phyloP scores from a whole-genome alignment of 83 land plant species.

The Picea abies region DNA sequence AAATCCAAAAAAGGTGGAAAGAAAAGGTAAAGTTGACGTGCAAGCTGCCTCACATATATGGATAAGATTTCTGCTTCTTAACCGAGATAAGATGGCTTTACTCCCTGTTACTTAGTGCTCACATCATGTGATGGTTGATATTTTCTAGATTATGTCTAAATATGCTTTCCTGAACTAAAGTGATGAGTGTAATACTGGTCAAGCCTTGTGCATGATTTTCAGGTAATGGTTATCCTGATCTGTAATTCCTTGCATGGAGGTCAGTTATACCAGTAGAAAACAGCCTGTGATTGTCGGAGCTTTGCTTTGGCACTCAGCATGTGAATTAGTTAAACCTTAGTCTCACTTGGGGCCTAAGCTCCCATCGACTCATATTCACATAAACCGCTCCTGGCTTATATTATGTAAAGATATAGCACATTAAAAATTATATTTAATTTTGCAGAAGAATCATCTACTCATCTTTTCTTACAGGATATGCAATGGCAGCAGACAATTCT shows the following conservation, averaged over 20 bases:
- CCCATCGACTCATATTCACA: background rate
- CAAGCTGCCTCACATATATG: slow-evolving; percentile 4
- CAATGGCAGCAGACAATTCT: background rate
- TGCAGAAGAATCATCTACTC: background rate
- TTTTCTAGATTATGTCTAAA: slow-evolving; percentile 2
- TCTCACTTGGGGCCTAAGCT: background rate
- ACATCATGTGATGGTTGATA: background rate
- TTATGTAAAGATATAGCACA: background rate
- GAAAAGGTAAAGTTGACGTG: background rate
- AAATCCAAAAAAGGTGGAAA: slow-evolving; percentile 11
- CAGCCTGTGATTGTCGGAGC: too few species aligned
- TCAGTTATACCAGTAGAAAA: background rate
- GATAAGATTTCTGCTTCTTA: background rate
- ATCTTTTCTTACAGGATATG: background rate
- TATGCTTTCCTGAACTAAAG: background rate
- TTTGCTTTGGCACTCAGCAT: background rate
- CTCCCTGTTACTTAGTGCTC: background rate
- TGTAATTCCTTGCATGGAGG: background rate
- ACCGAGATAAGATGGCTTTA: background rate
- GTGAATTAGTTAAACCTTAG: slow-evolving; percentile 3
- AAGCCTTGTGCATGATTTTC: background rate
- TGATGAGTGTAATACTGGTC: background rate
- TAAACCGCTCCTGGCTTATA: background rate
- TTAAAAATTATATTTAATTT: background rate
- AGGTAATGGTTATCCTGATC: background rate